Evolutionary conservation across 1,284 basidiomycete genomes (phyloP).

Genomic region (Sphaerobolus stellatus): DNA sequence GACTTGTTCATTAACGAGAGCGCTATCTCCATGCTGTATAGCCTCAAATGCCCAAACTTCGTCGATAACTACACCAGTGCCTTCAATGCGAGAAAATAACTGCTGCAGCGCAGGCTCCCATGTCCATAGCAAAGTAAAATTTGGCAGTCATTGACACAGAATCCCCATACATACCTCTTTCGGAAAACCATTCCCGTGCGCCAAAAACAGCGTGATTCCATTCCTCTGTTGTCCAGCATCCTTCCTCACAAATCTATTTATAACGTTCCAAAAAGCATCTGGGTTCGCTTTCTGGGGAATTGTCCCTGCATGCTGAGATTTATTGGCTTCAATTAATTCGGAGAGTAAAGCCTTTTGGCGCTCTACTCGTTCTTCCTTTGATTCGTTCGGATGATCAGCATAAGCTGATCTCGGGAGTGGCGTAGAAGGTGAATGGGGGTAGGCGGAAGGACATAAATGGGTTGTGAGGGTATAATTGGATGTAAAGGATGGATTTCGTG

Average conservation of each 20-base stretch:
- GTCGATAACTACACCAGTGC: slow-evolving; percentile 46
- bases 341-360: neutral
- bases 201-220: slow-evolving; percentile 65
- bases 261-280: slow-evolving; percentile 46
- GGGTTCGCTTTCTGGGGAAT: neutral
- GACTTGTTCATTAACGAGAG: slow-evolving; percentile 57
- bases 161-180: slow-evolving; percentile 58
- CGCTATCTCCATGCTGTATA: slow-evolving; percentile 75
- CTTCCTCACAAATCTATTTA: slow-evolving; percentile 53
- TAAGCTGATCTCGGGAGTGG: neutral
- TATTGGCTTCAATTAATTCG: neutral
- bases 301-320: no score
- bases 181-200: slow-evolving; percentile 80
- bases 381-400: neutral
- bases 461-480: slow-evolving; percentile 57
- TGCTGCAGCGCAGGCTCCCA: slow-evolving; percentile 62
- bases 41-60: slow-evolving; percentile 83
- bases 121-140: slow-evolving; percentile 38
- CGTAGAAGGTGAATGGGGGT: slow-evolving; percentile 38
- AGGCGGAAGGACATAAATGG: slow-evolving; percentile 73
- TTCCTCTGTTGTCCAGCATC: no score
- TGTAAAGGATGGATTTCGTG: no score
- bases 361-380: neutral
- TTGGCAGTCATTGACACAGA: neutral
- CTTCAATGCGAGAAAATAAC: slow-evolving; percentile 32